phyloP scores from a whole-genome alignment of 441 rosid genomes.

The Populus trichocarpa region DNA sequence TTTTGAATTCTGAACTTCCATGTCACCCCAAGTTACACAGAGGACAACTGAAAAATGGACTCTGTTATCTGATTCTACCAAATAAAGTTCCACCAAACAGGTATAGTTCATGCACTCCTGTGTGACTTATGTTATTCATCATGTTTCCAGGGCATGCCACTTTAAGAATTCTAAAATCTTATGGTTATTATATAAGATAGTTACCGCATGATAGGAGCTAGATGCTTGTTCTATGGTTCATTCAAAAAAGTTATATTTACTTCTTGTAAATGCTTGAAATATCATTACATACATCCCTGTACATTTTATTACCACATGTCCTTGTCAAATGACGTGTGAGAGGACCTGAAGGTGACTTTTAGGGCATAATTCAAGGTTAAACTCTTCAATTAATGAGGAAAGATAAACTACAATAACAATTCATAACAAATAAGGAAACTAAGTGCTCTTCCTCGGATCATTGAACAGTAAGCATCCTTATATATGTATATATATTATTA shows the following conservation, averaged over 20 bases:
- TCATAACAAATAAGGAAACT: too few species aligned
- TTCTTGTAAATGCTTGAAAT: neutral
- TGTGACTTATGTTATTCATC: slow-evolving; percentile 4
- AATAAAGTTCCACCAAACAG: slow-evolving; percentile 97
- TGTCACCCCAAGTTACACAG: slow-evolving; percentile 81
- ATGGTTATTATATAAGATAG: neutral
- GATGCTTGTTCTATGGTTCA: neutral
- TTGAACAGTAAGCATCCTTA: too few species aligned
- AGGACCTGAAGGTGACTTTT: neutral
- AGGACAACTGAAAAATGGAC: slow-evolving; percentile 91
- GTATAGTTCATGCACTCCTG: slow-evolving; percentile 30
- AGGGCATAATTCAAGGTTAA: neutral
- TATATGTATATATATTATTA: too few species aligned
- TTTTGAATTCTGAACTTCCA: slow-evolving; percentile 74
- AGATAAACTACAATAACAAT: neutral
- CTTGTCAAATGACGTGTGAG: neutral
- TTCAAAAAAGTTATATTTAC: neutral
- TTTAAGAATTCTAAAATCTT: neutral
- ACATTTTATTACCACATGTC: neutral
- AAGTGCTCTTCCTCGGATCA: too few species aligned
- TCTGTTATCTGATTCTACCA: slow-evolving; percentile 87
- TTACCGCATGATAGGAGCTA: neutral
- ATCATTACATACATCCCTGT: neutral
- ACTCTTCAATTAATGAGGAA: neutral
- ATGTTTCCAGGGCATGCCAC: slow-evolving; percentile 3